These are phyloP conservation scores for Coelastrella sp. DNA, from an alignment of 139 green algal genomes.

Conservation along the genomic window DNA sequence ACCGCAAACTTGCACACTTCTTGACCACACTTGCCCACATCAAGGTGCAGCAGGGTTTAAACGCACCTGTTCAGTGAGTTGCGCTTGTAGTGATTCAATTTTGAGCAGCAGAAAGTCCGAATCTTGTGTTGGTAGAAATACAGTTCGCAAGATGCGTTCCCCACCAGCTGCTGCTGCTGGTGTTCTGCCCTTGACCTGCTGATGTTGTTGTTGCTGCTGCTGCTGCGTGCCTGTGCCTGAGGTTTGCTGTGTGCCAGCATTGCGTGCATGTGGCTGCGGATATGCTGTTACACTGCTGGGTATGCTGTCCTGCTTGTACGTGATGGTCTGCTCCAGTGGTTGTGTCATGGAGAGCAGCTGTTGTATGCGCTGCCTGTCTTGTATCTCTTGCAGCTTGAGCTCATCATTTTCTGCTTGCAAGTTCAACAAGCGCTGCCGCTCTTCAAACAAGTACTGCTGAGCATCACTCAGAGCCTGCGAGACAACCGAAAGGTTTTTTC, in stretches of 20 bases:
- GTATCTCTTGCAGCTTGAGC: constrained; percentile 80
- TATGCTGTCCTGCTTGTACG: constrained; percentile 51
- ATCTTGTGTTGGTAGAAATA: constrained; percentile 74
- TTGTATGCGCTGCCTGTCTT: constrained; percentile 83
- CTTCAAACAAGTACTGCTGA: constrained; percentile 89
- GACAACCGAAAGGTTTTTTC: too few relatives aligned
- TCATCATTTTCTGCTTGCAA: constrained; percentile 89
- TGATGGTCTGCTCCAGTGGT: constrained; percentile 72
- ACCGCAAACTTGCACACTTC: too few relatives aligned
- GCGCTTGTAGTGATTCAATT: constrained; percentile 83
- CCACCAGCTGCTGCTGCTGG: constrained; percentile 2
- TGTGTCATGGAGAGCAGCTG: constrained; percentile 75
- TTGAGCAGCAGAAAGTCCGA: constrained; percentile 81
- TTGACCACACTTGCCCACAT: background rate
- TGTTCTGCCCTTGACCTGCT: too few relatives aligned
- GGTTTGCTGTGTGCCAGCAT: background rate
- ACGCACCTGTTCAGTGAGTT: constrained; percentile 83
- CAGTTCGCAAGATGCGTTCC: constrained; percentile 68
- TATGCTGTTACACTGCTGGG: constrained; percentile 45
- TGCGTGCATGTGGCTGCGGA: constrained; percentile 29
- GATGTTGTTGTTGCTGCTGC: constrained; percentile 8
- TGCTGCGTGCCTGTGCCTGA: background rate
- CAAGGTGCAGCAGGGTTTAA: background rate
- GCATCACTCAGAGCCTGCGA: constrained; percentile 86
- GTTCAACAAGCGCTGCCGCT: constrained; percentile 83